Conservation (phyloP, 177 flowering plant genomes). For the Vitis hybrid region DNA sequence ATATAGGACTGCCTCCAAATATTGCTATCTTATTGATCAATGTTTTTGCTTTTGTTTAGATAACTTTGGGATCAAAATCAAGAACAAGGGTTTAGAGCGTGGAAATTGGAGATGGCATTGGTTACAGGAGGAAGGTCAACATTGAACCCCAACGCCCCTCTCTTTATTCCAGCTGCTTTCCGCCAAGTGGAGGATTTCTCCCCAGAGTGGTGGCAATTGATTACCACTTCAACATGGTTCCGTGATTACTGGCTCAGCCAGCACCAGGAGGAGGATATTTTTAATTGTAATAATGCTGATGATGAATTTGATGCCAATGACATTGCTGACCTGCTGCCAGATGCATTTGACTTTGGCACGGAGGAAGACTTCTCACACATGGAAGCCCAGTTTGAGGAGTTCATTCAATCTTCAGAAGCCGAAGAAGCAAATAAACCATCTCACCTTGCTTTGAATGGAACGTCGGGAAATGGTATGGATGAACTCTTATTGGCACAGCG, state of each 20-base stretch:
- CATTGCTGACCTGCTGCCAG: slow-evolving; percentile 59
- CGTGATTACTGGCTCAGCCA: slow-evolving; percentile 73
- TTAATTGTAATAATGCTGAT: slow-evolving; percentile 20
- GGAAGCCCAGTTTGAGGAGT: slow-evolving; percentile 34
- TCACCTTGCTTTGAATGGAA: neutral
- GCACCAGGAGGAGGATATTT: slow-evolving; percentile 43
- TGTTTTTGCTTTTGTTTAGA: too few relatives aligned
- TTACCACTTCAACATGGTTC: slow-evolving; percentile 73
- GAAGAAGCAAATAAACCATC: slow-evolving; percentile 10
- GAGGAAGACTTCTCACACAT: slow-evolving; percentile 38
- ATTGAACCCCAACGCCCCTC: slow-evolving; percentile 78
- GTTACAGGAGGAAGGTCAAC: slow-evolving; percentile 63
- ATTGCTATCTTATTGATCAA: too few relatives aligned
- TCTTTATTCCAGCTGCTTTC: slow-evolving; percentile 66
- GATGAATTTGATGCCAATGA: slow-evolving; percentile 28
- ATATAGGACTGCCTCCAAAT: too few relatives aligned
- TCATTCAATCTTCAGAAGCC: slow-evolving; percentile 14
- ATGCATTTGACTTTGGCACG: slow-evolving; percentile 53
- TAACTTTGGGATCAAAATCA: too few relatives aligned
- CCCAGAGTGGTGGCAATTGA: slow-evolving; percentile 84
- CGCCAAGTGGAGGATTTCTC: slow-evolving; percentile 91
- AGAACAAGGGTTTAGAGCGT: too few relatives aligned
- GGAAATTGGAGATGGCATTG: slow-evolving; percentile 40
- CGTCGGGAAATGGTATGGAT: slow-evolving; percentile 5
- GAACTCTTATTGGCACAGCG: too few relatives aligned